Evolutionary conservation across 2,329 filamentous ascomycete species (phyloP), one percentile per base, ranked within the genome.

Genomic region (Zopfia rhizophila): DNA sequence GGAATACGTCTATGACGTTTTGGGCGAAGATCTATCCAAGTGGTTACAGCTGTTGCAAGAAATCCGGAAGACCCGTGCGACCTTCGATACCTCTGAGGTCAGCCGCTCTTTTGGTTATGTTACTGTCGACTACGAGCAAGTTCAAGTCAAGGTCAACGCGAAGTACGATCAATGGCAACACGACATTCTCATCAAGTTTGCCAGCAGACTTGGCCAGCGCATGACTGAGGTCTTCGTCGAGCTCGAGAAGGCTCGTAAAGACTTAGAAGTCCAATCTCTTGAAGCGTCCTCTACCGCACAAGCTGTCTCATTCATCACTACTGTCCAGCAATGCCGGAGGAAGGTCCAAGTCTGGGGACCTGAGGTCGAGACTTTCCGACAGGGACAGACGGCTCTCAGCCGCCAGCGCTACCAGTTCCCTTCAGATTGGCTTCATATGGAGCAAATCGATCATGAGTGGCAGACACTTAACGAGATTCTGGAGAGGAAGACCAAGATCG

Each of bases 151-250:
- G 73, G 94, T 99, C 71, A 99, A 97, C 64, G 91, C 91, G 61
- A 99, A 97, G 72, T 99, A 99, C 68, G 95, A 99, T 68, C 93
- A 97, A 71, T 99, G 95, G 94, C 94, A 99, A 72, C 91, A 97
- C 62, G 94, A 99, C 57, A 96, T 99, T 43, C 80, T 97, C 25
- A 84, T 89, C 60, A 96, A 96, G 69, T 99, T 99, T 72, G 94
- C 91, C 25, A 82, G 83, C 45, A 90, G 94, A 44, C 87, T 99
- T 32, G 91, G 92, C 33, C 89, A 85, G 53, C 89, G 92, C 37
- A 95, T 97, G 86, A 84, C 91, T 36, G 94, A 99, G 64, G 88
- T 97, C 3, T 91, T 94, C 61, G 87, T 89, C 10, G 93, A 97
- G 53, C 89, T 99, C 49, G 90, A 96, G 62, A 91, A 91, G 72